Conservation (phyloP, 176 grass and related monocot genomes). For the Oryza glumipatula region DNA sequence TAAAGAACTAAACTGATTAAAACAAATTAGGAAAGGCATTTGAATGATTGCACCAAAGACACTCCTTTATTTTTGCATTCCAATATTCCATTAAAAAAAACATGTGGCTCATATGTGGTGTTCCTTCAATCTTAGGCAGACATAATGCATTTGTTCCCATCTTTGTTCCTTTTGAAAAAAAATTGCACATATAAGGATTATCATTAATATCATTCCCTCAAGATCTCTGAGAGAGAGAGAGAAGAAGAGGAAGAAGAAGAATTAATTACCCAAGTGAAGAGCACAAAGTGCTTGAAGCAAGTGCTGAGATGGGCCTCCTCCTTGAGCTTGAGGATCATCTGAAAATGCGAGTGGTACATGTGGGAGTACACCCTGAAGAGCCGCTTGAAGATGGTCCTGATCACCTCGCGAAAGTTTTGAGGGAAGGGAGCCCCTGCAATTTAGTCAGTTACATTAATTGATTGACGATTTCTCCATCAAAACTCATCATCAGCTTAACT, state of each 20-base stretch:
- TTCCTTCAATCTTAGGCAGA: background rate
- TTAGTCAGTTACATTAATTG: background rate
- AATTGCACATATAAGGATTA: background rate
- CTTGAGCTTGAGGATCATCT: slow-evolving; percentile 81
- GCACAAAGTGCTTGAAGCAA: slow-evolving; percentile 96
- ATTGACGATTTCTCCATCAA: background rate
- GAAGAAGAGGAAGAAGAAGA: background rate
- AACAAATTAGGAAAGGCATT: slow-evolving; percentile 4
- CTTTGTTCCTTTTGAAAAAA: background rate
- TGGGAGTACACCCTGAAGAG: slow-evolving; percentile 90
- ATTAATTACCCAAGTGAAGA: slow-evolving; percentile 78
- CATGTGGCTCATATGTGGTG: too few species aligned
- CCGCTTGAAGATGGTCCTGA: slow-evolving; percentile 96
- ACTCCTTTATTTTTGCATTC: background rate
- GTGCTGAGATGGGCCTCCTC: slow-evolving; percentile 96
- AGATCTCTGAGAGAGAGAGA: background rate
- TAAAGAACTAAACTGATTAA: slow-evolving; percentile 4
- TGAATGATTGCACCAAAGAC: slow-evolving; percentile 26
- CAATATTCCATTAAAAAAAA: too few species aligned
- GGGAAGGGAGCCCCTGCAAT: slow-evolving; percentile 78
- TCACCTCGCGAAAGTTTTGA: slow-evolving; percentile 71
- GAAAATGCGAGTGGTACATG: slow-evolving; percentile 93
- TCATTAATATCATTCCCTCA: background rate
- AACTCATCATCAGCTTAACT: background rate
- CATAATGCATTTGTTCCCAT: background rate